phyloP scores from a whole-genome alignment of 768 basidiomycete species.

The Lactarius psammicola region DNA sequence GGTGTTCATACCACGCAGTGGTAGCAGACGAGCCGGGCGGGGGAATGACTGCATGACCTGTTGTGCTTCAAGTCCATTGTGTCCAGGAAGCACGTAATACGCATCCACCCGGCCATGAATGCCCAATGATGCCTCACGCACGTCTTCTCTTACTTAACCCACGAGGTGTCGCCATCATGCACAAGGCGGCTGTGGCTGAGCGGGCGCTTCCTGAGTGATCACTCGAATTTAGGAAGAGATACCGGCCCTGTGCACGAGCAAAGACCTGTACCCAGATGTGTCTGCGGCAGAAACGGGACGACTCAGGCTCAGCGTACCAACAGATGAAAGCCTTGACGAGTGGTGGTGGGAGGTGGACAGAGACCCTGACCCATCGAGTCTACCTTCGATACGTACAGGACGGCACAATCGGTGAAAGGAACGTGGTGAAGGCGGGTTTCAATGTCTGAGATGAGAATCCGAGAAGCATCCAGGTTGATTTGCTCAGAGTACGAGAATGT shows the following conservation, averaged over 20 bases:
- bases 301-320: neutral
- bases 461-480: constrained; percentile 45
- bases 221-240: too few relatives aligned
- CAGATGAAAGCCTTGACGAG: constrained; percentile 62
- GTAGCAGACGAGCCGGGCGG: too few relatives aligned
- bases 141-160: too few relatives aligned
- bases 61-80: too few relatives aligned
- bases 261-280: neutral
- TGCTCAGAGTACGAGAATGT: constrained; percentile 65
- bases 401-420: neutral
- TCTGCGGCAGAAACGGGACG: neutral
- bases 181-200: too few relatives aligned
- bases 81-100: too few relatives aligned
- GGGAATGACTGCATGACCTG: too few relatives aligned
- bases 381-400: constrained; percentile 76
- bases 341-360: constrained; percentile 63
- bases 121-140: too few relatives aligned
- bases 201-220: too few relatives aligned
- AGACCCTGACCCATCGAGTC: constrained; percentile 82
- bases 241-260: constrained; percentile 36
- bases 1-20: too few relatives aligned
- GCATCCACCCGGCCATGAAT: too few relatives aligned
- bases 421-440: constrained; percentile 38
- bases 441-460: constrained; percentile 61
- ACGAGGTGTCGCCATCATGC: too few relatives aligned